phyloP scores from a whole-genome alignment of 2,329 filamentous ascomycete genomes.

The Ophiostoma australiae region DNA sequence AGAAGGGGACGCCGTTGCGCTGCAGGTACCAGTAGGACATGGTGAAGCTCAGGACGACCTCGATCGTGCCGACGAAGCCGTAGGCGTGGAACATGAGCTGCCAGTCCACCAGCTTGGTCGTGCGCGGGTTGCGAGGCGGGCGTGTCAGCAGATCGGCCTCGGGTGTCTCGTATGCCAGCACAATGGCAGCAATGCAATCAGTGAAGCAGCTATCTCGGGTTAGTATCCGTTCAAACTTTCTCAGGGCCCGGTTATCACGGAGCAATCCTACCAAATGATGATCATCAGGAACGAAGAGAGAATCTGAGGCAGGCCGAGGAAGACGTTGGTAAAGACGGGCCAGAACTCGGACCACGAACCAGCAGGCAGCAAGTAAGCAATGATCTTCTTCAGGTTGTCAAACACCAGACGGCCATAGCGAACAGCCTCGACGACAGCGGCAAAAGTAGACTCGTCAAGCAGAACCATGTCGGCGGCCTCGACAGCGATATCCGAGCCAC shows the following conservation, averaged over 20 bases:
- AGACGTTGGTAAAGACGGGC: slow-evolving; percentile 68
- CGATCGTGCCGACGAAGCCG: slow-evolving; percentile 62
- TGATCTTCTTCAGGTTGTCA: slow-evolving; percentile 72
- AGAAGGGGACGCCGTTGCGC: slow-evolving; percentile 59
- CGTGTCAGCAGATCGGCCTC: slow-evolving; percentile 70
- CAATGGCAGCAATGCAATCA: slow-evolving; percentile 67
- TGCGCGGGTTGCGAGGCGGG: slow-evolving; percentile 61
- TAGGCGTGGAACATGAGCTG: slow-evolving; percentile 69
- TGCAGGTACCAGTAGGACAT: slow-evolving; percentile 65
- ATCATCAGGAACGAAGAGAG: slow-evolving; percentile 63
- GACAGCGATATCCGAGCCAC: slow-evolving; percentile 74
- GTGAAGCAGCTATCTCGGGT: slow-evolving; percentile 48
- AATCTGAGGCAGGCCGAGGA: slow-evolving; percentile 68
- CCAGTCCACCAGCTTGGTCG: slow-evolving; percentile 58
- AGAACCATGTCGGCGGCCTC: slow-evolving; percentile 78
- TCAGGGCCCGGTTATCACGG: slow-evolving; percentile 38
- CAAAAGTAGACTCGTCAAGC: slow-evolving; percentile 48
- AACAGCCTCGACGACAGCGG: slow-evolving; percentile 69
- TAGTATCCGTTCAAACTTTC: not conserved
- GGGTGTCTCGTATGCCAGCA: slow-evolving; percentile 69
- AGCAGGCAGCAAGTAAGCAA: slow-evolving; percentile 68
- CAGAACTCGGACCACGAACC: slow-evolving; percentile 69
- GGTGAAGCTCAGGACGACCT: slow-evolving; percentile 56
- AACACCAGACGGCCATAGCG: slow-evolving; percentile 71
- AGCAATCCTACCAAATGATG: slow-evolving; percentile 46